A percentile compares a stretch with the other conserved stretches of the same genome.
phyloP scores from a whole-genome alignment of 2,329 filamentous ascomycete species.

The Aureobasidium musti region DNA sequence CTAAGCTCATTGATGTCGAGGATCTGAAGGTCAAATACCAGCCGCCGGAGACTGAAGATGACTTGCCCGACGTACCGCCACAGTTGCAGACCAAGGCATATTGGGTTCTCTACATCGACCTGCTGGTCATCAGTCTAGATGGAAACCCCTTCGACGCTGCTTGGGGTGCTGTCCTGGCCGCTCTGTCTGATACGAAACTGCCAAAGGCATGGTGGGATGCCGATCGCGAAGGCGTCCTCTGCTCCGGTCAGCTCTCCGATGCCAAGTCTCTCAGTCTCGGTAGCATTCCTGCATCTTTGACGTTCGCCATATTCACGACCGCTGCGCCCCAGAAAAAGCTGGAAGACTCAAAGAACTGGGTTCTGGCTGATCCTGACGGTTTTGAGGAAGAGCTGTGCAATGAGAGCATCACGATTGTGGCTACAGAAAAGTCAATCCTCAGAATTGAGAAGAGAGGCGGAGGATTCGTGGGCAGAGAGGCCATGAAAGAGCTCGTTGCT shows the following conservation, averaged over 20 bases:
- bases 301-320: conserved; percentile 75
- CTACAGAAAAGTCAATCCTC: conserved; percentile 64
- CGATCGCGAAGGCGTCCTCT: conserved; percentile 77
- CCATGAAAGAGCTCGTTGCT: conserved; percentile 61
- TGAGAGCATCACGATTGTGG: conserved; percentile 79
- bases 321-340: conserved; percentile 50
- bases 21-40: conserved; percentile 69
- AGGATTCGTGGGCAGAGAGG: conserved; percentile 63
- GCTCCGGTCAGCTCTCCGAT: conserved; percentile 61
- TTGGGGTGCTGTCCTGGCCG: conserved; percentile 81
- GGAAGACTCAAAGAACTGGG: conserved; percentile 56
- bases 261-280: conserved; percentile 61
- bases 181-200: conserved; percentile 73
- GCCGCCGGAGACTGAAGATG: conserved; percentile 49
- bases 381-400: conserved; percentile 84
- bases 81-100: conserved; percentile 71
- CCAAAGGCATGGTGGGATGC: conserved; percentile 81
- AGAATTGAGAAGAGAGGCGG: conserved; percentile 85
- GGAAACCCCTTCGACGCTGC: conserved; percentile 90
- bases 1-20: conserved; percentile 64
- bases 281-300: conserved; percentile 72
- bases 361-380: conserved; percentile 83
- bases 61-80: conserved; percentile 45
- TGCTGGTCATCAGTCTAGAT: conserved; percentile 91
- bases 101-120: conserved; percentile 92